Base-by-base conservation (phyloP, 2,329 filamentous ascomycete genomes). In the Verticillium isaacii region DNA sequence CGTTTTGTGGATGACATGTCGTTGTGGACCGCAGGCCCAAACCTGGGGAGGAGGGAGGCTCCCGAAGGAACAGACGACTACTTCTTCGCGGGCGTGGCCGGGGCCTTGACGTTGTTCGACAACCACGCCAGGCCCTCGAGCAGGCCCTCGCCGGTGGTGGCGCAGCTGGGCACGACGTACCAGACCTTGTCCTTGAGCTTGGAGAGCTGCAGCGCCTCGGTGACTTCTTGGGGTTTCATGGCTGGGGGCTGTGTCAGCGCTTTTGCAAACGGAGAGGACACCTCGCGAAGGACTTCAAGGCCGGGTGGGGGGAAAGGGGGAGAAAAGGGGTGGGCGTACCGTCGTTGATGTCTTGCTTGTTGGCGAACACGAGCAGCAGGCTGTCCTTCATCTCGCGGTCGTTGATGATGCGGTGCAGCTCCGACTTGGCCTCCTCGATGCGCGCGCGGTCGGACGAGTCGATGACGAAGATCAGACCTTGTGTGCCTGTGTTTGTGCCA, bases 341-440 rank as follows among this genome's bases (percentile, higher is more conserved):
- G 73, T 92, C 91, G 63, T 85, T 83, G 69, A 98, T 82, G 86
- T 99, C 95, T 80, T 98, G 95, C 86, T 99, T 99, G 84, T 99
- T 99, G 73, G 95, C 95, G 77, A 99, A 98, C 52, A 99, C 94
- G 64, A 98, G 81, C 69, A 99, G 82, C 70, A 98, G 83, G 65
- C 93, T 93, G 74, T 98, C 94, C 80, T 95, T 93, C 88, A 98
- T 94, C 84, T 99, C 95, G 67, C 94, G 89, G 76, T 98, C 95
- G 78, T 96, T 95, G 80, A 98, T 92, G 79, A 98, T 98, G 73
- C 94, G 91, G 81, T 97, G 93, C 67, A 99, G 83, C 78, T 99
- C 95, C 75, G 92, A 91, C 70, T 89, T 87, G 61, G 95, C 95
- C 80, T 98, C 95, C 62, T 95, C 92, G 77, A 99, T 92, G 75